Base-by-base conservation (phyloP, 495 filamentous ascomycete species). In the Chlorociboria aeruginascens region DNA sequence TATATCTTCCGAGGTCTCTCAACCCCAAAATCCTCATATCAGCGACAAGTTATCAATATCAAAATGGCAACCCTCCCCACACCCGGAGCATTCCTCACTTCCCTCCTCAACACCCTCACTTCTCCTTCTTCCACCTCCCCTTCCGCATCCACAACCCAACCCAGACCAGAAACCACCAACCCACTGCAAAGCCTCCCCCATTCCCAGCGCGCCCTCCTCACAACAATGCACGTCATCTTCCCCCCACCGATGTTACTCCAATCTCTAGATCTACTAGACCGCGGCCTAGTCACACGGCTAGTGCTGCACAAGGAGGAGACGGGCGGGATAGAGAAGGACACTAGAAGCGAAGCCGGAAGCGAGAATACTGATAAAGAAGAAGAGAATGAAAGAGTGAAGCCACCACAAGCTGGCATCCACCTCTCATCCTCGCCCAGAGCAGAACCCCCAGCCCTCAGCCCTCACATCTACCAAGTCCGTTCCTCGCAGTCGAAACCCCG, bases 231-330 rank as follows among this genome's bases (percentile, higher is more conserved):
- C 61, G 74, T 78, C 4, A 59, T 85, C n/a, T 81, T 81, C 57
- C 80, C 77, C 2, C 62, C 65, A 9, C 46, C 53, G 0, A 67
- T 71, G 40, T 60, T 82, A 1, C 76, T 94, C 0, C 83, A 85
- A 3, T 85, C 87, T 0, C 71, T 95, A 1, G 87, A 94, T 56
- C 70, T 94, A 1, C 71, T 95, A 4, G 89, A 95, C 57, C 72
- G 88, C 8, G 62, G 71, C 7, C 68, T 87, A 0, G 79, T 92
- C 11, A 37, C 33, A 1, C 12, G 49, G 6, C 12, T 78, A 66
- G 17, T 61, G 61, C 3, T 20, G 52, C 25, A 29, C 61, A 32
- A 7, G 29, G 2, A 3, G 20, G 46, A 25, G 12, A 9, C 25
- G 17, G 31, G 35, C n/a, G 36, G 16, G 12, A 28, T 20, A 10